Evolutionary conservation across 306 rosid genomes (phyloP), one percentile per base, ranked within the genome.

Genomic region (Prunus padus): DNA sequence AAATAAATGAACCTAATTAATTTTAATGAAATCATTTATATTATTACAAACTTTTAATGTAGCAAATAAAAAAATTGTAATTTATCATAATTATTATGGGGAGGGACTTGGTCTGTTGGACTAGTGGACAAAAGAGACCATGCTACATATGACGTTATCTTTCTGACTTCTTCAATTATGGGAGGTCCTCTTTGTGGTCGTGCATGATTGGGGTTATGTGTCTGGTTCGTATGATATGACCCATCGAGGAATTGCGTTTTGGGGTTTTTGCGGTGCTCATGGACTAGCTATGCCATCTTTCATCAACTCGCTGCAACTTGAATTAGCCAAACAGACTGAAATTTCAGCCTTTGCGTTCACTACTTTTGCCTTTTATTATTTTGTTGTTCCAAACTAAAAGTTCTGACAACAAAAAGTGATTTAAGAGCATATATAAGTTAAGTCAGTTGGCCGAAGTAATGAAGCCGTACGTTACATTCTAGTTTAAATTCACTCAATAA

Each of bases 71-170:
- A 6, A 45, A 7, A 45, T 31, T 37, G 42, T 2, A 37, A 37
- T 6, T 37, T 7, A 37, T 37, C 42, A 37, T 37, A 37, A 37
- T 26, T 40, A 6, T 25, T 9, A 62, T 47, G 52, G n/a, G 55
- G 46, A 42, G 69, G 45, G n/a, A 19, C 2, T 61, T 8, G 26
- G 76, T 75, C 55, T 54, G 77, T 76, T 75, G 66, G 11, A 50
- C 76, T 75, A 70, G 69, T 15, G 15, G 80, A 70, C 80, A 75
- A 80, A 50, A 22, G 11, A 40, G 45, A 50, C 64, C 59, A 12
- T 59, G 54, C 65, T 31, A 26, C 11, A 16, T 31, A 22, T 59
- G 73, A 76, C 33, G 25, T 11, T 28, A 44, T 33, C 51, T 33
- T 75, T 64, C 22, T 14, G 40, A 16, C 60, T n/a, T 66, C 51